phyloP scores from a whole-genome alignment of 345 rosid species.

The Physaria fendleri region DNA sequence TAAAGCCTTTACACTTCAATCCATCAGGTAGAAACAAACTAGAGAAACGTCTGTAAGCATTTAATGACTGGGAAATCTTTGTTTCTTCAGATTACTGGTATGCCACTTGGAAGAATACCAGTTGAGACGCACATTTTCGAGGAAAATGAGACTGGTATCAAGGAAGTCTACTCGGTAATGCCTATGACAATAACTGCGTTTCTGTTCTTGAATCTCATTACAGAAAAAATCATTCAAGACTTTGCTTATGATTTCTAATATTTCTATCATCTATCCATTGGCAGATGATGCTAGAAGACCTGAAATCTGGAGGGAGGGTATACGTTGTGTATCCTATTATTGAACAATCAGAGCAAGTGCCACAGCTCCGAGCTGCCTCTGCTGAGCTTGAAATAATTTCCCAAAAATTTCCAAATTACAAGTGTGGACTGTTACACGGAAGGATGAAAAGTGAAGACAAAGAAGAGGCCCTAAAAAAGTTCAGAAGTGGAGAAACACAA shows the following conservation, averaged over 20 bases:
- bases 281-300: conserved; percentile 83
- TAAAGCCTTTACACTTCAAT: background rate
- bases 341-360: conserved; percentile 88
- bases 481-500: conserved; percentile 77
- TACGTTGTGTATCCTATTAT: conserved; percentile 85
- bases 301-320: conserved; percentile 69
- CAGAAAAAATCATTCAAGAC: background rate
- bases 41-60: background rate
- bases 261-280: conserved; percentile 1
- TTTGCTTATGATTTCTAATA: background rate
- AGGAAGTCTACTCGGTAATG: conserved; percentile 62
- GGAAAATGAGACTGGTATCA: conserved; percentile 53
- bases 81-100: conserved; percentile 67
- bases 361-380: conserved; percentile 90
- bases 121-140: conserved; percentile 67
- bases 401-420: conserved; percentile 45
- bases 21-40: conserved; percentile 1
- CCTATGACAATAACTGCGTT: conserved; percentile 4
- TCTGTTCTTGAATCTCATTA: background rate
- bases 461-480: conserved; percentile 64
- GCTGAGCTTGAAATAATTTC: conserved; percentile 66
- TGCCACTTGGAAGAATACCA: conserved; percentile 93
- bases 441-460: conserved; percentile 83
- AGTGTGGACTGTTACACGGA: conserved; percentile 87
- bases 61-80: background rate